Conservation (phyloP, 1,139 yeast species). For the Diutina mesorugosa region DNA sequence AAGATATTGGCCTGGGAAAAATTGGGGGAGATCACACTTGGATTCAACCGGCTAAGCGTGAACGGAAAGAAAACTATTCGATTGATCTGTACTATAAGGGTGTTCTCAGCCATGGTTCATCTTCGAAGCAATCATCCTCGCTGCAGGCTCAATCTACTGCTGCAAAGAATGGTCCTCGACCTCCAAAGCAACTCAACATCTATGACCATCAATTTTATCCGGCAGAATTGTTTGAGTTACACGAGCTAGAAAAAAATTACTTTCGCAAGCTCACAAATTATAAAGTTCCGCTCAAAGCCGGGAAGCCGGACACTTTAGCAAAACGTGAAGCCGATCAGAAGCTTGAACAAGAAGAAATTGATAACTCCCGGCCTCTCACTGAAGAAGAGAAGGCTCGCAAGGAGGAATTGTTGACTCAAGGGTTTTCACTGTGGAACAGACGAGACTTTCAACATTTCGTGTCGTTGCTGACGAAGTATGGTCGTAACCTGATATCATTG, state of each 20-base stretch:
- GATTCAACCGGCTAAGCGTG: conserved; percentile 70
- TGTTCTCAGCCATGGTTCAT: conserved; percentile 55
- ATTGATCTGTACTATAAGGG: conserved; percentile 73
- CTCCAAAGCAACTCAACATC: conserved; percentile 56
- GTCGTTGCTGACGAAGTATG: conserved; percentile 47
- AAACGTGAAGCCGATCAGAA: conserved; percentile 41
- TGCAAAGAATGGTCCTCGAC: conserved; percentile 36
- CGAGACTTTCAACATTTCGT: conserved; percentile 62
- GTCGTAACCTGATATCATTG: conserved; percentile 48
- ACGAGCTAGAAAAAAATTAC: conserved; percentile 54
- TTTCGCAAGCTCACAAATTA: conserved; percentile 40
- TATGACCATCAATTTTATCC: conserved; percentile 70
- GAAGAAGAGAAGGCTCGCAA: conserved; percentile 54
- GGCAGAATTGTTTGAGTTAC: conserved; percentile 42
- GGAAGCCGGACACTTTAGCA: conserved; percentile 25
- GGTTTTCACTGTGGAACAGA: conserved; percentile 58
- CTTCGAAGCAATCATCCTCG: conserved; percentile 12
- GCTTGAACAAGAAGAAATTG: conserved; percentile 49
- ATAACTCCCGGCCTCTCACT: conserved; percentile 51
- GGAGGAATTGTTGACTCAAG: conserved; percentile 39
- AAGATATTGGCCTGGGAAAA: conserved; percentile 32
- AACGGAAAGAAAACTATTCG: conserved; percentile 65
- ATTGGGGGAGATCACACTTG: conserved; percentile 14
- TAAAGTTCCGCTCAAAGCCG: conserved; percentile 34
- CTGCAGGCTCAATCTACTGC: conserved; percentile 8